phyloP scores from a whole-genome alignment of 805 yeast genomes.

The Candida orba region DNA sequence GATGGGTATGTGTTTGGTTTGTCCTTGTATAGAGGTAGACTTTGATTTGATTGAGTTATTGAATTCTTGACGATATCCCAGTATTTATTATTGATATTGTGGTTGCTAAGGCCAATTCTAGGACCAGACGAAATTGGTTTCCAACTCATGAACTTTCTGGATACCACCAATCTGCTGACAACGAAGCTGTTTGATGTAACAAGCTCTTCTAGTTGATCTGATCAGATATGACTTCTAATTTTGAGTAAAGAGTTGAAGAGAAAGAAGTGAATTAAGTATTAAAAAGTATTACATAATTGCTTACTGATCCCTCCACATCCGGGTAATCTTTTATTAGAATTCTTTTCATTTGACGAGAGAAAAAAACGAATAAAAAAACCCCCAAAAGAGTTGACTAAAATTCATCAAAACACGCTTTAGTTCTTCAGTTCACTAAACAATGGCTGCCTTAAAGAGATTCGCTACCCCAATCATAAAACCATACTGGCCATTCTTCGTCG shows the following conservation, averaged over 20 bases:
- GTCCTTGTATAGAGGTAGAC: conserved; percentile 45
- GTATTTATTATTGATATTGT: conserved; percentile 5
- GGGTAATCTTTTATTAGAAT: too few relatives aligned
- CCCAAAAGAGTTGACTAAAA: too few relatives aligned
- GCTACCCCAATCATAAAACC: conserved; percentile 46
- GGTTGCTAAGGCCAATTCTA: neutral
- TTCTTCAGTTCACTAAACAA: conserved; percentile 4
- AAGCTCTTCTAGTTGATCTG: too few relatives aligned
- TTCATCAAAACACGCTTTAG: too few relatives aligned
- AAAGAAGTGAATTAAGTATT: too few relatives aligned
- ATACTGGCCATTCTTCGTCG: conserved; percentile 86
- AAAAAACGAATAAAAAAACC: neutral
- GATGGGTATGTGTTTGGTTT: conserved; percentile 29
- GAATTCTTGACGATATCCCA: conserved; percentile 18
- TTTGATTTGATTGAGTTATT: conserved; percentile 2
- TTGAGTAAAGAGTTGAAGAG: too few relatives aligned
- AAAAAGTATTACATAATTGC: too few relatives aligned
- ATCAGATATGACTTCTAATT: too few relatives aligned
- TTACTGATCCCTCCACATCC: too few relatives aligned
- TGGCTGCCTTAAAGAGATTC: conserved; percentile 33
- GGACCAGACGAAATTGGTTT: neutral
- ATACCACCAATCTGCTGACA: too few relatives aligned
- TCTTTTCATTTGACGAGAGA: neutral
- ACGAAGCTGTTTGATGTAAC: too few relatives aligned
- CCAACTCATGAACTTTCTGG: conserved; percentile 1